These are phyloP conservation scores for Rutstroemia sp. DNA, from an alignment of 2,329 filamentous ascomycete genomes.

Conservation along the genomic window DNA sequence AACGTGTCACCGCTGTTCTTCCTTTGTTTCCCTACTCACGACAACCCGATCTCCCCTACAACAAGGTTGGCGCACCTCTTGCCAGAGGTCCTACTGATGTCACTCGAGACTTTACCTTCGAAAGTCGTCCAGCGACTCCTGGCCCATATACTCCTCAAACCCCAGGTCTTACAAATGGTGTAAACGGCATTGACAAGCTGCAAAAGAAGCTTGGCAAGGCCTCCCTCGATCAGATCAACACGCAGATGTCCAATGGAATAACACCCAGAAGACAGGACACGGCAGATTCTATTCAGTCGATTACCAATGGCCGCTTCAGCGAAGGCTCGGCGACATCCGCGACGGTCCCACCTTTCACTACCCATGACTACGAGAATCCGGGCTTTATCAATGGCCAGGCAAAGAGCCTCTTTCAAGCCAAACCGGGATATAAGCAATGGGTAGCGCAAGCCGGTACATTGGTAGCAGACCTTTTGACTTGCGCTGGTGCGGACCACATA, in stretches of 20 bases:
- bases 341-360: constrained; percentile 38
- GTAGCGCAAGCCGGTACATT: constrained; percentile 94
- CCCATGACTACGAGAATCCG: constrained; percentile 58
- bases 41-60: constrained; percentile 94
- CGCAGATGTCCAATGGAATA: constrained; percentile 29
- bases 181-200: constrained; percentile 61
- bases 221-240: constrained; percentile 50
- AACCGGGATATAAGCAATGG: constrained; percentile 97
- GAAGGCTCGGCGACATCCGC: constrained; percentile 21
- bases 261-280: constrained; percentile 31
- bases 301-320: constrained; percentile 21
- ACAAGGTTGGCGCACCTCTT: constrained; percentile 86
- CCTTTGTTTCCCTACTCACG: constrained; percentile 95
- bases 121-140: constrained; percentile 84
- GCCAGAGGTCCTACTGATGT: constrained; percentile 53
- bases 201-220: constrained; percentile 67
- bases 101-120: constrained; percentile 71
- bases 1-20: constrained; percentile 85
- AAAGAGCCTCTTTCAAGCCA: constrained; percentile 61
- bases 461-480: constrained; percentile 88
- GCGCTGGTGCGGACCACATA: constrained; percentile 90
- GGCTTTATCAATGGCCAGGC: constrained; percentile 41
- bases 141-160: constrained; percentile 63
- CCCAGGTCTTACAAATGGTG: constrained; percentile 41
- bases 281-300: constrained; percentile 33